Evolutionary conservation across 495 filamentous ascomycete genomes (phyloP), one percentile per base, ranked within the genome.

Genomic region (Penicillium tannophilum): DNA sequence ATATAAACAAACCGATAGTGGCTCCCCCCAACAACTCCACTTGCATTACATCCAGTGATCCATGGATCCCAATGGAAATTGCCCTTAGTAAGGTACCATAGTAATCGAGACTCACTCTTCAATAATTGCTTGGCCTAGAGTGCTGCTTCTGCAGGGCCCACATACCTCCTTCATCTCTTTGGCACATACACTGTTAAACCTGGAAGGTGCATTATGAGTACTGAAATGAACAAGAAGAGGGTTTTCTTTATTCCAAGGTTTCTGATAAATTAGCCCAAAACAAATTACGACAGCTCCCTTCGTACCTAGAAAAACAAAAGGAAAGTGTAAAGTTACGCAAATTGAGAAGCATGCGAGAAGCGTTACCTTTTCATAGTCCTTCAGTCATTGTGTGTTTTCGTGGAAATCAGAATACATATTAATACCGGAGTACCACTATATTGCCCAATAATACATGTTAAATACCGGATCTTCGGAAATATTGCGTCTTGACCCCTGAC

Each of bases 401-500:
- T 47, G 20, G 20, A 28, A 47, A 17, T 31, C 4, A 9, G 2
- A n/a, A 4, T 26, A 28, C 26, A 26, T 30, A 6, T 0, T 14
- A 45, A 53, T 59, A 59, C 56, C 39, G 42, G 39, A 53, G 7
- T 31, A n/a, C 1, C 16, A 6, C 2, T 3, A 2, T 8, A 1
- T 30, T 19, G 10, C 47, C 56, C 26, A 53, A 59, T 59, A 4
- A 30, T 19, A 41, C 0, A 1, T 14, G 19, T 59, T 47, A 4
- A 53, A 59, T 59, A 59, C 56, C 56, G 49, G 56, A 53, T 17
- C 6, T 14, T 14, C 14, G 5, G 49, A 54, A 43, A 33, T n/a
- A 26, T 14, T 23, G 20, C 16, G 14, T 31, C 31, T 19, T 16
- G 51, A 35, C 35, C 67, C 67, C 67, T 69, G 67, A 57, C n/a